A percentile compares a stretch with the other conserved stretches of the same genome.
phyloP scores from a whole-genome alignment of 257 asterid species.

The Nemophila menziesii region DNA sequence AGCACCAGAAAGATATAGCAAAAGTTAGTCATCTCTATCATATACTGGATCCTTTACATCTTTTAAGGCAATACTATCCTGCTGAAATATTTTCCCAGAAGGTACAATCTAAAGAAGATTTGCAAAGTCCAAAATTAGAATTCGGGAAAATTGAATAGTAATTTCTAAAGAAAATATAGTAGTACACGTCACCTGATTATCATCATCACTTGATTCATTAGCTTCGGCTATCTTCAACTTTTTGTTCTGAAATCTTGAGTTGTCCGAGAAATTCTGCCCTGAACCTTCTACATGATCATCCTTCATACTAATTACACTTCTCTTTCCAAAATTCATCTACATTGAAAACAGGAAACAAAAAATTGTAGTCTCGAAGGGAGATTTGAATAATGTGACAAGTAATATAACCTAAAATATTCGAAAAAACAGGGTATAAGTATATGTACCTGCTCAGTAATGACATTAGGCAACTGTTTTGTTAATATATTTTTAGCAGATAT shows the following conservation, averaged over 20 bases:
- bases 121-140: background rate
- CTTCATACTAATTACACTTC: background rate
- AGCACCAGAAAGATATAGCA: background rate
- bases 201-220: conserved; percentile 11
- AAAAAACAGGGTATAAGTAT: background rate
- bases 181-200: conserved; percentile 10
- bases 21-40: background rate
- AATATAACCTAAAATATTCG: background rate
- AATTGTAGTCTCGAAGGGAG: background rate
- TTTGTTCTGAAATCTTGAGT: conserved; percentile 8
- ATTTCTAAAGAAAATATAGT: background rate
- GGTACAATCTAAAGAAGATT: conserved; percentile 10
- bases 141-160: background rate
- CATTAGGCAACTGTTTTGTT: conserved; percentile 11
- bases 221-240: conserved; percentile 16
- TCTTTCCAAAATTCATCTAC: background rate
- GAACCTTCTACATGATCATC: conserved; percentile 23
- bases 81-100: conserved; percentile 1
- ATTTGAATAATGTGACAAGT: background rate
- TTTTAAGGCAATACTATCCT: conserved; percentile 6
- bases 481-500: conserved; percentile 10
- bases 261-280: conserved; percentile 27
- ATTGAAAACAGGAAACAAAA: conserved; percentile 1
- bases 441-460: conserved; percentile 38
- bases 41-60: background rate